These are phyloP conservation scores for Prunus kanzakura DNA, from an alignment of 306 rosid genomes.

Conservation along the genomic window DNA sequence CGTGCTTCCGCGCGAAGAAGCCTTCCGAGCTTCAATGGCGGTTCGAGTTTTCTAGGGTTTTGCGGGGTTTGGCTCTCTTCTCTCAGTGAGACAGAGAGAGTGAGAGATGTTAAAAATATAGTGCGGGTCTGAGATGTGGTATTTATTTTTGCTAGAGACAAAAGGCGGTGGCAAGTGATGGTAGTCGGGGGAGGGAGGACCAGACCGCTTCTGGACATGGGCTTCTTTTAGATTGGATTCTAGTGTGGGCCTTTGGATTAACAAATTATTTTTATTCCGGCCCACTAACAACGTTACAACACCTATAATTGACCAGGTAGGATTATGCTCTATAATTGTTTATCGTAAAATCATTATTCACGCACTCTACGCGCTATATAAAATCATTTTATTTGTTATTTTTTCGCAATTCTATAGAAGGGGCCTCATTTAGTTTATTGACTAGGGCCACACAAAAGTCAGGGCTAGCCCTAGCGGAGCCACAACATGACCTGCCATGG, in stretches of 20 bases:
- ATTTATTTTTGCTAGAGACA: not conserved
- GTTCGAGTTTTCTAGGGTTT: constrained; percentile 41
- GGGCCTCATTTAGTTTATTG: no score
- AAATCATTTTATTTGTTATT: no score
- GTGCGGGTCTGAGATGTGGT: not conserved
- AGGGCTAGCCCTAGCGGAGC: no score
- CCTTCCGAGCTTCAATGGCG: constrained; percentile 4
- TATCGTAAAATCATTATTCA: no score
- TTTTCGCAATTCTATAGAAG: no score
- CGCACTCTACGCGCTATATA: no score
- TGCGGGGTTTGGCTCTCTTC: constrained; percentile 23
- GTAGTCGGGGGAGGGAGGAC: not conserved
- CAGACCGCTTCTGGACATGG: not conserved
- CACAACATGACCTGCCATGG: no score
- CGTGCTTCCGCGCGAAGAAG: not conserved
- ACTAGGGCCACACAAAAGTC: no score
- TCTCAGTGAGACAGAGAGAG: constrained; percentile 1
- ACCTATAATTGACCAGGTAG: no score
- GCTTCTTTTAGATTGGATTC: not conserved
- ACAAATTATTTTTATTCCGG: not conserved
- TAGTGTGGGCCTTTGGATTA: not conserved
- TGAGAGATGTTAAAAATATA: not conserved
- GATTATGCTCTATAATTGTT: no score
- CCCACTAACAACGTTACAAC: not conserved
- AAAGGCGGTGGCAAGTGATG: constrained; percentile 43